These are phyloP conservation scores for Globisporangium polare DNA, from an alignment of 352 stramenopile species.

Conservation along the genomic window DNA sequence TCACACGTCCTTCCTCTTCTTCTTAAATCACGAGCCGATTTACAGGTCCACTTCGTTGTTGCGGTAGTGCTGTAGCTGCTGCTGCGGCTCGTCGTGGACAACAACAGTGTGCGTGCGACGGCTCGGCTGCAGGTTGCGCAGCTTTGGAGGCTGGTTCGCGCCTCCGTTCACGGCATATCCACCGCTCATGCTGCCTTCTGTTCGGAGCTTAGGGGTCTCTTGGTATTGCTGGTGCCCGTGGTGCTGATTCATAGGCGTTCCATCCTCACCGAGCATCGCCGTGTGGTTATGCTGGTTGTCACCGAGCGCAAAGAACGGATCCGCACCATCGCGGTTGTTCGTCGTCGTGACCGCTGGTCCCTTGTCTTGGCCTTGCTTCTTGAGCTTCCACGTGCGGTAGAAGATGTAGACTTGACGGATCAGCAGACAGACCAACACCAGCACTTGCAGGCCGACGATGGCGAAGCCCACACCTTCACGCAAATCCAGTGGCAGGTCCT, in stretches of 20 bases:
- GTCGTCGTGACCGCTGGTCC: constrained; percentile 30
- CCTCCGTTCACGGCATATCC: background rate
- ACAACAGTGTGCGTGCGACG: constrained; percentile 23
- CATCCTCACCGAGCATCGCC: constrained; percentile 35
- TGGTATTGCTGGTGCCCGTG: constrained; percentile 10
- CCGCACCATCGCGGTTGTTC: constrained; percentile 43
- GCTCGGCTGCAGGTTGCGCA: constrained; percentile 20
- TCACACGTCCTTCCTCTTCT: background rate
- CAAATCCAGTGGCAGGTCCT: constrained; percentile 66
- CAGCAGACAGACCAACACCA: constrained; percentile 79
- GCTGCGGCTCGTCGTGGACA: constrained; percentile 18
- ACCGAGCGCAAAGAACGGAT: constrained; percentile 47
- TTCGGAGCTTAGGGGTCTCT: constrained; percentile 2
- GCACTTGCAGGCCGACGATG: constrained; percentile 75
- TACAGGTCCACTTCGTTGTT: constrained; percentile 47
- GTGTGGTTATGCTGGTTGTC: constrained; percentile 27
- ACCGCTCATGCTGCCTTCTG: background rate
- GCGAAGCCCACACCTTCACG: constrained; percentile 75
- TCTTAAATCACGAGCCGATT: constrained; percentile 2
- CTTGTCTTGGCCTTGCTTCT: constrained; percentile 70
- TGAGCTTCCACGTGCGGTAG: constrained; percentile 83
- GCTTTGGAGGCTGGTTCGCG: constrained; percentile 7
- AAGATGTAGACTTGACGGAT: constrained; percentile 86
- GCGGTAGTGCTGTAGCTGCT: constrained; percentile 17
- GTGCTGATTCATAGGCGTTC: constrained; percentile 15